These are phyloP conservation scores for Sarocladiaceae sp. DNA, from an alignment of 2,329 filamentous ascomycete species.

Conservation along the genomic window DNA sequence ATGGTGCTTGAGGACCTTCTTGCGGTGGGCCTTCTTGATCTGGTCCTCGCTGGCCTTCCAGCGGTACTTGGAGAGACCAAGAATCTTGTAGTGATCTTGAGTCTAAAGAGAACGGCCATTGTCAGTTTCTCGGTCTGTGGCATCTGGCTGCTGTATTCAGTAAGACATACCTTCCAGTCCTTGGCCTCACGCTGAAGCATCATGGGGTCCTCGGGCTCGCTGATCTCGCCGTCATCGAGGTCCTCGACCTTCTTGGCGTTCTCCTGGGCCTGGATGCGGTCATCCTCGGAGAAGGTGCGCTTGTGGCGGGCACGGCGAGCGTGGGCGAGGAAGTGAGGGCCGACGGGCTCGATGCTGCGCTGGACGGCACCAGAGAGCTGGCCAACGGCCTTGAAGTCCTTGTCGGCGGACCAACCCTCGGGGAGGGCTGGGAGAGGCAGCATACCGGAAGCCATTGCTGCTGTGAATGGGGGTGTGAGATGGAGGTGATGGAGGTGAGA, in stretches of 20 bases:
- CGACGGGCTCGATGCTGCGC: slow-evolving; percentile 90
- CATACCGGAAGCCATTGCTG: slow-evolving; percentile 58
- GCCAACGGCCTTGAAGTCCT: slow-evolving; percentile 83
- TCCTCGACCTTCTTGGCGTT: slow-evolving; percentile 94
- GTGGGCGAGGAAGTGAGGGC: slow-evolving; percentile 93
- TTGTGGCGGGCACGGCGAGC: slow-evolving; percentile 92
- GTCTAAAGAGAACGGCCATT: slow-evolving; percentile 51
- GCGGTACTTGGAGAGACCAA: slow-evolving; percentile 88
- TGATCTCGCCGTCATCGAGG: slow-evolving; percentile 83
- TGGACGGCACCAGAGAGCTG: slow-evolving; percentile 70
- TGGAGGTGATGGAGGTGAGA: slow-evolving; percentile 16
- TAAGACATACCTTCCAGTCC: slow-evolving; percentile 86
- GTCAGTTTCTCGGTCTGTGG: neutral
- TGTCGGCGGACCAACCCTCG: slow-evolving; percentile 76
- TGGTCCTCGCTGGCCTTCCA: slow-evolving; percentile 92
- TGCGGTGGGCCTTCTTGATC: slow-evolving; percentile 98
- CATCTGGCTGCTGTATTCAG: too few species aligned
- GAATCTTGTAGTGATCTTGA: slow-evolving; percentile 97
- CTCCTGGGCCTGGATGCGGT: slow-evolving; percentile 92
- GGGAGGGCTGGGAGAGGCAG: slow-evolving; percentile 70
- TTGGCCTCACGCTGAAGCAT: slow-evolving; percentile 92
- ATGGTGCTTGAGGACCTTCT: slow-evolving; percentile 98
- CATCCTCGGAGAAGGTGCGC: slow-evolving; percentile 97
- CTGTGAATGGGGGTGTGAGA: slow-evolving; percentile 11
- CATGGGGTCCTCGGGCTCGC: slow-evolving; percentile 87